These are phyloP conservation scores for Trypanosoma grayi DNA, from an alignment of 208 protist species.

Conservation along the genomic window DNA sequence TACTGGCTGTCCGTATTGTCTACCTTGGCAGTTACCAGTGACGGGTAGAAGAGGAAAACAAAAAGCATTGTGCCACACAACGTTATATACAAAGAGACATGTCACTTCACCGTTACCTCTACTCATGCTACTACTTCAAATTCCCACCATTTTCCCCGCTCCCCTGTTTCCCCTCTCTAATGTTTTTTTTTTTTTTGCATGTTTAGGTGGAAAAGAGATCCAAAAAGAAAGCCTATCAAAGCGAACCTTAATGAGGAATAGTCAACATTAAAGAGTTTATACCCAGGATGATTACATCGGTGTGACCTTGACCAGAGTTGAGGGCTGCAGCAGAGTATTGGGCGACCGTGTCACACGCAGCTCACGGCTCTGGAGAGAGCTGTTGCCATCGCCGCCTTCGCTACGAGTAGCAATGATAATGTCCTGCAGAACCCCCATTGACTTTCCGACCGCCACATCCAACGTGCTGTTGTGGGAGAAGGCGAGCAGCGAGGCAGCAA, in stretches of 20 bases:
- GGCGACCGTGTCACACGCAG: conserved; percentile 61
- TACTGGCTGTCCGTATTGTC: too few species aligned
- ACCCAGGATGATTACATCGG: conserved; percentile 29
- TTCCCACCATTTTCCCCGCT: background rate
- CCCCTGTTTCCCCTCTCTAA: background rate
- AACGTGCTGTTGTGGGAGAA: conserved; percentile 57
- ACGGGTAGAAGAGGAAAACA: background rate
- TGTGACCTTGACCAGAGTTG: conserved; percentile 32
- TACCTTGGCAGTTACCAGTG: too few species aligned
- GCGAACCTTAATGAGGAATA: too few species aligned
- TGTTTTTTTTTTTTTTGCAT: conserved; percentile 5
- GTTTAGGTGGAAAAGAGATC: background rate
- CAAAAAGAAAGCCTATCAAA: conserved; percentile 12
- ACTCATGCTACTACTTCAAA: background rate
- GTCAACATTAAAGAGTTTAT: too few species aligned
- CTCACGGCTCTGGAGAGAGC: conserved; percentile 62
- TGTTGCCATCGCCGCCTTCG: conserved; percentile 42
- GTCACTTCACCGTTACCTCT: background rate
- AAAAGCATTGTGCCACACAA: too few species aligned
- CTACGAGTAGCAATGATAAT: conserved; percentile 59
- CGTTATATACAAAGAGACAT: background rate
- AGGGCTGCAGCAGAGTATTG: conserved; percentile 52
- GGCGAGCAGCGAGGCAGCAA: conserved; percentile 67
- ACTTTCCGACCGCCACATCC: conserved; percentile 59
- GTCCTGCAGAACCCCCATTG: conserved; percentile 88